These are phyloP conservation scores for Butyriboletus loyo DNA, from an alignment of 768 basidiomycete genomes.

Conservation along the genomic window DNA sequence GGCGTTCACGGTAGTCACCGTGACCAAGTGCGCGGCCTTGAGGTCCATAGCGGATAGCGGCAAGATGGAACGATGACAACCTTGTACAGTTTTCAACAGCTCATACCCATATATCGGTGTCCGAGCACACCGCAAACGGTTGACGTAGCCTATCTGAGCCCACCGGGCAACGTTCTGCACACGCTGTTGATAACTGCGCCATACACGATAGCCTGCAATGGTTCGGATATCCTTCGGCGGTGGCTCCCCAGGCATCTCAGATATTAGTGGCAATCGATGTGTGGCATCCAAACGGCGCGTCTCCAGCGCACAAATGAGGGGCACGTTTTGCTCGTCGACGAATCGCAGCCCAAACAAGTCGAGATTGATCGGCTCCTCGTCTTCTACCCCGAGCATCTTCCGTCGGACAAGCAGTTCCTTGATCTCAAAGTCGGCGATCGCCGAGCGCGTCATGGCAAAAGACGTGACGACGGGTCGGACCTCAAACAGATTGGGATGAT, in stretches of 20 bases:
- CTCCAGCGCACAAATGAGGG: slow-evolving; percentile 52
- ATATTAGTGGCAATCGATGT: slow-evolving; percentile 47
- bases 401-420: slow-evolving; percentile 85
- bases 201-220: slow-evolving; percentile 64
- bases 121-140: slow-evolving; percentile 61
- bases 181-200: slow-evolving; percentile 47
- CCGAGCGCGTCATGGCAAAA: slow-evolving; percentile 73
- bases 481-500: slow-evolving; percentile 91
- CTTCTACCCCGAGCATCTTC: slow-evolving; percentile 52
- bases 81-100: slow-evolving; percentile 37
- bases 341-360: slow-evolving; percentile 65
- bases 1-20: slow-evolving; percentile 38
- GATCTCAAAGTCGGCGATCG: slow-evolving; percentile 76
- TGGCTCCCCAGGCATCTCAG: slow-evolving; percentile 55
- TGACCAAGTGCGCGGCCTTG: slow-evolving; percentile 42
- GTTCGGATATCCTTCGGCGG: slow-evolving; percentile 76
- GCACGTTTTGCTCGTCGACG: slow-evolving; percentile 49
- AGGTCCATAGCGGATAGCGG: slow-evolving; percentile 47
- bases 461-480: slow-evolving; percentile 80
- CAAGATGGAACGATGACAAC: slow-evolving; percentile 45
- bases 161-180: slow-evolving; percentile 56
- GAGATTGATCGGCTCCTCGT: slow-evolving; percentile 57
- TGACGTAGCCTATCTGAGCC: slow-evolving; percentile 70
- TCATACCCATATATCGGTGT: slow-evolving; percentile 47
- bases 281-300: slow-evolving; percentile 60